These are phyloP conservation scores for Tillandsia fasciculata DNA, from an alignment of 176 grass and related monocot species.

Conservation along the genomic window DNA sequence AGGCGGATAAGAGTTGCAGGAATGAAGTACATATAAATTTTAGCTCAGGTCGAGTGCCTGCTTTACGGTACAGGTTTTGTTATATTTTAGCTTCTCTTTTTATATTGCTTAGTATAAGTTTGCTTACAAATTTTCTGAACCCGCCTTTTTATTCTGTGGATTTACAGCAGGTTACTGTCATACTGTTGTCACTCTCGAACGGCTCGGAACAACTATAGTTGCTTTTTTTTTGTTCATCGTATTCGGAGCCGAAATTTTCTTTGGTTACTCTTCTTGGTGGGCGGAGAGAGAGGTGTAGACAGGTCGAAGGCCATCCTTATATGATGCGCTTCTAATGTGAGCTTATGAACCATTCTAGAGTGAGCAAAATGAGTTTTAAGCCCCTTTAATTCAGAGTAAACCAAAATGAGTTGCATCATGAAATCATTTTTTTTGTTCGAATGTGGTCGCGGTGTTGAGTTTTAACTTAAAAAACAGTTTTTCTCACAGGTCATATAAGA, in stretches of 20 bases:
- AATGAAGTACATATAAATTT: conserved; percentile 82
- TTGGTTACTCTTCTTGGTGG: conserved; percentile 1
- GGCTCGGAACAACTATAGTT: background rate
- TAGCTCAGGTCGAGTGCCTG: background rate
- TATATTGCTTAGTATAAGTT: background rate
- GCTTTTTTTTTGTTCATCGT: background rate
- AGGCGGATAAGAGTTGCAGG: conserved; percentile 87
- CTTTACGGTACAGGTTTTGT: background rate
- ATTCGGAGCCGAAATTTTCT: background rate
- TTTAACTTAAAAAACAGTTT: too few relatives aligned
- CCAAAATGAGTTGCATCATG: background rate
- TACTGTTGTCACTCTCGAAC: too few relatives aligned
- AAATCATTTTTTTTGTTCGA: too few relatives aligned
- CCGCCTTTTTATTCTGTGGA: background rate
- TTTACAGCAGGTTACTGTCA: background rate
- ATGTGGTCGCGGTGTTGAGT: too few relatives aligned
- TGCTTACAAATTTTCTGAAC: background rate
- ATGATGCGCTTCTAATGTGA: background rate
- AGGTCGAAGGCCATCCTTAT: background rate
- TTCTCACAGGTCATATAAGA: too few relatives aligned
- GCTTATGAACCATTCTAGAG: background rate
- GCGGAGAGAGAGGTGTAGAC: background rate
- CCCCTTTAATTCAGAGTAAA: background rate
- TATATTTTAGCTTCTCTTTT: background rate
- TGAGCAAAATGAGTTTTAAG: background rate